Conservation (phyloP, 257 asterid species). For the Solanum sejunctum region DNA sequence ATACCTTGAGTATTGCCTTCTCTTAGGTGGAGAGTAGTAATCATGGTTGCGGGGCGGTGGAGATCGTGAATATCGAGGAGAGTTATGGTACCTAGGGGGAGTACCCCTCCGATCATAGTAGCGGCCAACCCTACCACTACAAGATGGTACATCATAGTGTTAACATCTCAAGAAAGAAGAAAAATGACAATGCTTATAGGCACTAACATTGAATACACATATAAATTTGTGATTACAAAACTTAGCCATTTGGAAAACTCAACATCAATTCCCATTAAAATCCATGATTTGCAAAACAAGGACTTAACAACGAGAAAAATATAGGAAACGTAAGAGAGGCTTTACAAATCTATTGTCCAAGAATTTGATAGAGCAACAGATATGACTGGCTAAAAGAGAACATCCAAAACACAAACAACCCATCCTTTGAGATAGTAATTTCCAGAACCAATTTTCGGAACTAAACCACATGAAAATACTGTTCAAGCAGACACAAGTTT, state of each 20-base stretch:
- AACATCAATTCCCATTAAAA: background rate
- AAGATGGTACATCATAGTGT: background rate
- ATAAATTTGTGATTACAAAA: background rate
- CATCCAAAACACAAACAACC: background rate
- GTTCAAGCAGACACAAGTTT: background rate
- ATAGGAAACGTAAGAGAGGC: background rate
- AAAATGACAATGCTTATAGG: background rate
- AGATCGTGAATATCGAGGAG: slow-evolving; percentile 60
- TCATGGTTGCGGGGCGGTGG: slow-evolving; percentile 68
- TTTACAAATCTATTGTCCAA: background rate
- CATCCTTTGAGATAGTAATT: background rate
- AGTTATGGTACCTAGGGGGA: slow-evolving; percentile 11
- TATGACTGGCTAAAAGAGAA: background rate
- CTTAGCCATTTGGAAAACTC: background rate
- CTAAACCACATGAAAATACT: background rate
- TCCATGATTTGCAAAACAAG: background rate
- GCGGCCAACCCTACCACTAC: slow-evolving; percentile 33
- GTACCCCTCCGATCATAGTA: slow-evolving; percentile 72
- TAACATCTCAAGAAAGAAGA: background rate
- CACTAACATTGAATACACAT: background rate
- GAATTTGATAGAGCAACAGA: background rate
- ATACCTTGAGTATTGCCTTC: slow-evolving; percentile 69
- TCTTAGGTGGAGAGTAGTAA: slow-evolving; percentile 55
- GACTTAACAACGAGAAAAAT: background rate
- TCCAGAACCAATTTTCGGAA: background rate